Evolutionary conservation across 768 basidiomycete genomes (phyloP).

Genomic region (Cytidiella melzeri): DNA sequence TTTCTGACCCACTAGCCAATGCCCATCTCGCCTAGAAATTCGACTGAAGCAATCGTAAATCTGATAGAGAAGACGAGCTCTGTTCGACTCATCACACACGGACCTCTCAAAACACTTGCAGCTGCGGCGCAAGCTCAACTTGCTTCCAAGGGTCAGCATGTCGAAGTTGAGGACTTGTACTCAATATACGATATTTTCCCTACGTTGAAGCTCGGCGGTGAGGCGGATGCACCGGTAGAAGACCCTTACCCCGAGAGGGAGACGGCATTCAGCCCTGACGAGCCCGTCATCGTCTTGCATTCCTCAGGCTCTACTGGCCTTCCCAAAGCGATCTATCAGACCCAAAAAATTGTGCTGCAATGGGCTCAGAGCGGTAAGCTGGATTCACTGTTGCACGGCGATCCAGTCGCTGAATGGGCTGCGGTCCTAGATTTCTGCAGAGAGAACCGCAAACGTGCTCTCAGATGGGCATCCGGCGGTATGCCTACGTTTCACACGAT

Average conservation of each 20-base stretch:
- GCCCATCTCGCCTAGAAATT: conserved; percentile 10
- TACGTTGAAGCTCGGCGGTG: background rate
- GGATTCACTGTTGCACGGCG: background rate
- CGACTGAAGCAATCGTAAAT: conserved; percentile 14
- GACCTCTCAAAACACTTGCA: background rate
- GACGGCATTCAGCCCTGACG: background rate
- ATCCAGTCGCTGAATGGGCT: background rate
- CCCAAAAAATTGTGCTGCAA: conserved; percentile 13
- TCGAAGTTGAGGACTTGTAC: conserved; percentile 10
- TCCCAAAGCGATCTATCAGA: conserved; percentile 20
- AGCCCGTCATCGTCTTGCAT: conserved; percentile 13
- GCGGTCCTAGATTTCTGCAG: background rate
- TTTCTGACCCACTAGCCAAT: too few relatives aligned
- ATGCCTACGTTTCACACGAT: conserved; percentile 30
- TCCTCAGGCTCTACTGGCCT: conserved; percentile 21
- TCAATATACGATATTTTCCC: conserved; percentile 12
- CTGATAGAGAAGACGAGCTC: conserved; percentile 14
- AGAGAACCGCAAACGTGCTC: background rate
- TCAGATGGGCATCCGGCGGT: conserved; percentile 21
- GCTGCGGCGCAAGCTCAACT: background rate
- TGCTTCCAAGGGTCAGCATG: background rate
- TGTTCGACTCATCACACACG: conserved; percentile 10
- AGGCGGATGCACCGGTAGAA: background rate
- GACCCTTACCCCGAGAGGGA: conserved; percentile 4
- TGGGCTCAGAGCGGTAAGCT: conserved; percentile 10